Evolutionary conservation across 345 rosid species (phyloP), one percentile per base, ranked within the genome.

Genomic region (Syzygium jambos): DNA sequence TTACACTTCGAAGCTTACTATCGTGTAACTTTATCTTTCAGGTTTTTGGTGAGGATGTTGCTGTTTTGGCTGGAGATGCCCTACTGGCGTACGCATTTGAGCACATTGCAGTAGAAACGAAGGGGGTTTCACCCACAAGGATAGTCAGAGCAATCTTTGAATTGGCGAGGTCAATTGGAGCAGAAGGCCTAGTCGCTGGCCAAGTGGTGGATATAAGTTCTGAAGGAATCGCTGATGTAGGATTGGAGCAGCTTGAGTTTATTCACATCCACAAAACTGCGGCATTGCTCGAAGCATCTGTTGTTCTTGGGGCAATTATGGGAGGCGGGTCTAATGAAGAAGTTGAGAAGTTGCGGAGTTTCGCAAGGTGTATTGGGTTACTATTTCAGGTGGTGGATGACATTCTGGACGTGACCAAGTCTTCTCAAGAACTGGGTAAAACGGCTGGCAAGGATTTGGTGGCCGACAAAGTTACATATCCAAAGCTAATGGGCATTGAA

Each of bases 381-480:
- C 87, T 98, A 95, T 95, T 98, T 91, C 99, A 98, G 85, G 98
- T 98, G 13, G 98, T 98, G 87, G 99, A 98, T 90, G 98, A 96
- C 82, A 95, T 98, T n/a, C 95, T 98, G 80, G 99, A 98, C 87
- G 93, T 98, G 84, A 98, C 99, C 4, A 93, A 90, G 88, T 95
- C 99, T 3, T 95, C 98, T 1, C 55, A 93, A 59, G 98, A 98
- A 84, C 63, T 96, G 86, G 99, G 99, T 38, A 96, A 98, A 91
- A 96, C 99, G 8, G 99, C 98, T 0, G 99, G 99, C 30, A 98
- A 98, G 90, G 99, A 98, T 86, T 89, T 98, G 93, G 92, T 94
- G 83, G 98, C 99, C 1, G 98, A 95, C 89, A 96, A 96, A 63
- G 86, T 88, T 17, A 98, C 98, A 0, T 98, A 95, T 86, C 99